Base-by-base conservation (phyloP, 768 basidiomycete genomes). In the Pholiota conissans region DNA sequence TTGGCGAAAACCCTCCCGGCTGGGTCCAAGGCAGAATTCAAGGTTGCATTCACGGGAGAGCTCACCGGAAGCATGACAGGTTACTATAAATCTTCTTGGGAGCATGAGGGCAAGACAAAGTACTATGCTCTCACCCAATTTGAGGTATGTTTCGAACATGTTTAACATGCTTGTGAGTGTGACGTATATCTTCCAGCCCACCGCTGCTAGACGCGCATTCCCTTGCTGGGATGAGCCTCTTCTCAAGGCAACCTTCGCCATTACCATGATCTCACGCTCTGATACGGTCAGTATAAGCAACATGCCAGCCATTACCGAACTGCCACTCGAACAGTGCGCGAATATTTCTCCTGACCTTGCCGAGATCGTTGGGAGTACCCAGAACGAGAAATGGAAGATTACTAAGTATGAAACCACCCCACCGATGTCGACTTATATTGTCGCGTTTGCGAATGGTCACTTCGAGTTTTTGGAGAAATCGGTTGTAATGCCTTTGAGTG, bases 161-260 rank as follows among this genome's bases (percentile, higher is more conserved):
- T n/a, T 16, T 18, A 39, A 39, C 8, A 39, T 39, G 37, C 37
- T 18, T 18, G 37, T 7, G 10, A 39, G 16, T 18, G 37, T n/a
- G 37, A 39, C 37, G 5, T 39, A 16, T 2, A 39, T 40, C 35
- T 29, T 30, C 13, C 61, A 96, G 88, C 87, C 95, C 35, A 96
- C 91, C 37, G 87, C 87, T 58, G 95, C 95, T 8, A 79, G 95
- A 49, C 81, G 84, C 39, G 84, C 89, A 5, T 91, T 93, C 71
- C 91, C 91, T 26, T 92, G 89, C 75, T 96, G 92, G 91, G 95
- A 97, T 68, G 95, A 97, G 68, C 96, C 95, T 14, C 79, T 84
- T 34, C 78, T 95, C 63, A 98, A 98, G 71, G 89, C 94, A 0
- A 93, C 88, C 2, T 91, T 89, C 68, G 66, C 81, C 0, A 75